phyloP scores from a whole-genome alignment of 2,329 filamentous ascomycete genomes.

The Trichoderma asperellum region DNA sequence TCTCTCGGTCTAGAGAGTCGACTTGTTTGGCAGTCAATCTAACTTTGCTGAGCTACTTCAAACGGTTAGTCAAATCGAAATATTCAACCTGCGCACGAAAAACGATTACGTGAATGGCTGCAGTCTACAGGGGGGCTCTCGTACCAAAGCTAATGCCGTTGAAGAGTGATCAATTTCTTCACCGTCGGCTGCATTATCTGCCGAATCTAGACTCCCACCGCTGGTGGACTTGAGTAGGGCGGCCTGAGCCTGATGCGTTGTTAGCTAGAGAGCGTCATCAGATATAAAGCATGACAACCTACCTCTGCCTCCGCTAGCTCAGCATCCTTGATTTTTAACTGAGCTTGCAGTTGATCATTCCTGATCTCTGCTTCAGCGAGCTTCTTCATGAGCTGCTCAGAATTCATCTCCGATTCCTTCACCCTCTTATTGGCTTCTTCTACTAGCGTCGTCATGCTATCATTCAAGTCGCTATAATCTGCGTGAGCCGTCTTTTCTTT shows the following conservation, averaged over 20 bases:
- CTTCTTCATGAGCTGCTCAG: constrained; percentile 51
- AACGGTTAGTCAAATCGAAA: constrained; percentile 33
- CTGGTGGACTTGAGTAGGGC: constrained; percentile 52
- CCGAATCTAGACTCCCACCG: constrained; percentile 53
- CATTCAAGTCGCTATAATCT: constrained; percentile 67
- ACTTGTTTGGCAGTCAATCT: constrained; percentile 54
- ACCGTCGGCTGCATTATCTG: constrained; percentile 55
- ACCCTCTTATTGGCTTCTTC: constrained; percentile 62
- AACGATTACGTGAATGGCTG: constrained; percentile 34
- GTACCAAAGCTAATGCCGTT: constrained; percentile 69
- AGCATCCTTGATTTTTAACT: constrained; percentile 65
- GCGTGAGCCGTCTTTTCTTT: constrained; percentile 59
- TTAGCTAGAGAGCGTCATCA: background rate
- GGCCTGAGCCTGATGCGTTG: constrained; percentile 48
- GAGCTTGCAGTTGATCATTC: constrained; percentile 56
- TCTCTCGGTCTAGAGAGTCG: constrained; percentile 59
- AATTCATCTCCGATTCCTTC: constrained; percentile 55
- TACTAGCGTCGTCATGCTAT: constrained; percentile 63
- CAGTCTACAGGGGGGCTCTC: constrained; percentile 55
- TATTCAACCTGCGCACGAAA: constrained; percentile 33
- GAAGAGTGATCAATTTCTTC: constrained; percentile 65
- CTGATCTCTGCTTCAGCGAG: constrained; percentile 54
- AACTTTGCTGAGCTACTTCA: constrained; percentile 49
- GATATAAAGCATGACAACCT: constrained; percentile 27
- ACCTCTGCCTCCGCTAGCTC: constrained; percentile 67